Evolutionary conservation across 768 basidiomycete genomes (phyloP).

Genomic region (Aureoboletus auriporus): DNA sequence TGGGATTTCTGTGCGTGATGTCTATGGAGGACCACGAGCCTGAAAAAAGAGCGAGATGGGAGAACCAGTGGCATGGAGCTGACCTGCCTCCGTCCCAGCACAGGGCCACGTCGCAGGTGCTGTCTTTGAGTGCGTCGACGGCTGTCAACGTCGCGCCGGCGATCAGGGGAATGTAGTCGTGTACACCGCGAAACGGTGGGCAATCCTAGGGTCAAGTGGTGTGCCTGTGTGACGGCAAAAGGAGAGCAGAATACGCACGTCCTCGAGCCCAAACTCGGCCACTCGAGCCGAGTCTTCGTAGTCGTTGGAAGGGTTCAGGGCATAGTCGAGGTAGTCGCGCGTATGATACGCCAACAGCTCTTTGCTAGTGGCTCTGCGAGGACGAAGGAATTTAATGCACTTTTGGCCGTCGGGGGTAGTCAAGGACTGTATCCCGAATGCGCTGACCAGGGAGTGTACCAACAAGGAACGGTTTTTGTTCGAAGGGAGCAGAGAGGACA

Average conservation of each 20-base stretch:
- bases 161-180: conserved; percentile 64
- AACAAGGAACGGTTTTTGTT: conserved; percentile 62
- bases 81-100: conserved; percentile 92
- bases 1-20: conserved; percentile 79
- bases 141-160: conserved; percentile 80
- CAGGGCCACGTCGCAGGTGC: conserved; percentile 58
- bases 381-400: conserved; percentile 46
- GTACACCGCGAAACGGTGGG: conserved; percentile 66
- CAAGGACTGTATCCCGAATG: conserved; percentile 45
- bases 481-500: conserved; percentile 60
- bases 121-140: conserved; percentile 51
- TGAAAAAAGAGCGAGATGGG: not conserved
- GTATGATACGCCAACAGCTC: conserved; percentile 70
- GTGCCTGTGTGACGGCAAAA: not conserved
- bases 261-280: conserved; percentile 55
- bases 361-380: conserved; percentile 47
- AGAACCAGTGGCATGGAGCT: conserved; percentile 3
- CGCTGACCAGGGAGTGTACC: conserved; percentile 59
- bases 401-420: conserved; percentile 17
- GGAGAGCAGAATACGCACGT: conserved; percentile 35
- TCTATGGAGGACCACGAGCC: conserved; percentile 30
- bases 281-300: conserved; percentile 16
- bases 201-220: conserved; percentile 57
- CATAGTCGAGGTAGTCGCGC: conserved; percentile 61
- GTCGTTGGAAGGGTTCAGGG: conserved; percentile 36